A percentile compares a stretch with the other conserved stretches of the same genome.
Conservation (phyloP, 1,139 yeast genomes). For the Pichia sp. region DNA sequence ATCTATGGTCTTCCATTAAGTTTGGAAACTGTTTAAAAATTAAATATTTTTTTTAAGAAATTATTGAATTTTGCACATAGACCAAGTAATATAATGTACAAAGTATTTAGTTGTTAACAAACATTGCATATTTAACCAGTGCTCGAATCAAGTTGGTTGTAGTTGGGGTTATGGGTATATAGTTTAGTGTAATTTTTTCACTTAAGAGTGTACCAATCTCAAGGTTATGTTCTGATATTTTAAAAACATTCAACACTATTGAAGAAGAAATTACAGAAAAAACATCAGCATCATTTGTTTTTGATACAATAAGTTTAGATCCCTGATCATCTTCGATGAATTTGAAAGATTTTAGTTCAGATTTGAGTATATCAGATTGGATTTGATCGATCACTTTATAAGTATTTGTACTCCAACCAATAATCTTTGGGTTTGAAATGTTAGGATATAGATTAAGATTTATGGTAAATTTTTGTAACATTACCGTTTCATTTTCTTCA, state of each 20-base stretch:
- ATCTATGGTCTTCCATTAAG: slow-evolving; percentile 66
- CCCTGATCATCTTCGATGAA: not conserved
- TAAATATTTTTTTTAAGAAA: not conserved
- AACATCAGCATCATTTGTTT: too few species aligned
- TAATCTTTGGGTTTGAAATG: not conserved
- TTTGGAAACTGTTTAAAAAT: slow-evolving; percentile 2
- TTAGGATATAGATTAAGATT: slow-evolving; percentile 3
- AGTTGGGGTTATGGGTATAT: not conserved
- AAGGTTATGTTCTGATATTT: not conserved
- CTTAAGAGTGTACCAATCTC: not conserved
- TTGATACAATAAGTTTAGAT: too few species aligned
- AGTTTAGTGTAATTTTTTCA: not conserved
- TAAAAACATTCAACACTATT: not conserved
- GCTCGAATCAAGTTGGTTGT: not conserved
- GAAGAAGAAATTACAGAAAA: not conserved
- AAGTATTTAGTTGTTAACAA: not conserved
- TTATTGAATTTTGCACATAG: not conserved
- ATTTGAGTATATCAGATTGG: not conserved
- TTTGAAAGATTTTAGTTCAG: not conserved
- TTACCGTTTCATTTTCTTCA: not conserved
- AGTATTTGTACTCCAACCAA: slow-evolving; percentile 13
- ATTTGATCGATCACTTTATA: slow-evolving; percentile 8
- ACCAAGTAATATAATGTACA: too few species aligned
- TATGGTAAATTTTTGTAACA: slow-evolving; percentile 1
- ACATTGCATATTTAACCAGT: not conserved